phyloP scores from a whole-genome alignment of 768 basidiomycete species.

The Rhodotorula taiwanensis region DNA sequence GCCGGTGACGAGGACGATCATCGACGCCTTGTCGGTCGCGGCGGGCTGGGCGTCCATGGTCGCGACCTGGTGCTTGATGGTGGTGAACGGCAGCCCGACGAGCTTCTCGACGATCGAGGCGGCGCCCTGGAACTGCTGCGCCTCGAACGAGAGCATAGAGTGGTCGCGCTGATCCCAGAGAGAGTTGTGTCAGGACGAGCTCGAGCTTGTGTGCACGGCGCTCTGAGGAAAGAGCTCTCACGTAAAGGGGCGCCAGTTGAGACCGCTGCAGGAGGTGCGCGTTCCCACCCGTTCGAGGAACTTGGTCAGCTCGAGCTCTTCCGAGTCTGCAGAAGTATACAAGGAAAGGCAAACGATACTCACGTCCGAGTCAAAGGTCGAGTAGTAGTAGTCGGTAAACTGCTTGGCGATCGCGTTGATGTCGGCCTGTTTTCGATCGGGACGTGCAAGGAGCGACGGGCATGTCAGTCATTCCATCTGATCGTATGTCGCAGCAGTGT shows the following conservation, averaged over 20 bases:
- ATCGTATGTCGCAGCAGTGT: no score
- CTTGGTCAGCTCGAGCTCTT: no score
- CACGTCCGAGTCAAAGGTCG: slow-evolving; percentile 62
- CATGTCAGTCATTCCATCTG: no score
- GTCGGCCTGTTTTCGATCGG: slow-evolving; percentile 52
- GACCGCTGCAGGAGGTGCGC: background rate
- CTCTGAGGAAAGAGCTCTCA: slow-evolving; percentile 49
- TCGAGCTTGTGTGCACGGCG: slow-evolving; percentile 30
- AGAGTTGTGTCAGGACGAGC: slow-evolving; percentile 4
- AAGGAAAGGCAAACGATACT: slow-evolving; percentile 9
- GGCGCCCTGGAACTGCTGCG: slow-evolving; percentile 54
- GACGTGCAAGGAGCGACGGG: no score
- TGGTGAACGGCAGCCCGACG: slow-evolving; percentile 67
- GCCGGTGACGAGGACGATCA: slow-evolving; percentile 84
- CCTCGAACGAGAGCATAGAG: slow-evolving; percentile 86
- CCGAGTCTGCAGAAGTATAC: no score
- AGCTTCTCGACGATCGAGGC: slow-evolving; percentile 64
- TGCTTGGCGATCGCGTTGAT: slow-evolving; percentile 61
- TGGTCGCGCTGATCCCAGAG: slow-evolving; percentile 66
- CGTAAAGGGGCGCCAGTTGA: slow-evolving; percentile 63
- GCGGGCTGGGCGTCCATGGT: slow-evolving; percentile 89
- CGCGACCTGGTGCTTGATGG: slow-evolving; percentile 69
- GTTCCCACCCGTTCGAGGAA: no score
- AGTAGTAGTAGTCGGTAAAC: slow-evolving; percentile 77
- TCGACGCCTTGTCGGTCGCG: slow-evolving; percentile 52